These are phyloP conservation scores for Geranium incanum DNA, from an alignment of 441 rosid species.

Conservation along the genomic window DNA sequence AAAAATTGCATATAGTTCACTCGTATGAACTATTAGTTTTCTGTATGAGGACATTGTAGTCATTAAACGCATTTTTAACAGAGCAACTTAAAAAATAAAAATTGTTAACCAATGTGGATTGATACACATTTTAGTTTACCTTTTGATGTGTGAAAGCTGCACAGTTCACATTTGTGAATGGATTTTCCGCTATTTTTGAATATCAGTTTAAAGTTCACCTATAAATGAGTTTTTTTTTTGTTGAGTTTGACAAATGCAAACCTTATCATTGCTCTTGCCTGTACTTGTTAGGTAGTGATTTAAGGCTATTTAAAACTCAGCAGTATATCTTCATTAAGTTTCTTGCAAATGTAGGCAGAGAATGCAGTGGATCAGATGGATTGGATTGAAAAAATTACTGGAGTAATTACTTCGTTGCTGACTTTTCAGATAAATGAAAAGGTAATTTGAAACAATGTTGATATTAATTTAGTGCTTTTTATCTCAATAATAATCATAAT, in stretches of 20 bases:
- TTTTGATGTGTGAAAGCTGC: too few relatives aligned
- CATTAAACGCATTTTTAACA: too few relatives aligned
- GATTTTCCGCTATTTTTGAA: not conserved
- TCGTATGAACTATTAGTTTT: too few relatives aligned
- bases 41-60: too few relatives aligned
- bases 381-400: conserved; percentile 98
- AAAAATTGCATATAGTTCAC: too few relatives aligned
- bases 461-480: conserved; percentile 10
- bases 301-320: conserved; percentile 3
- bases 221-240: not conserved
- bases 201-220: conserved; percentile 10
- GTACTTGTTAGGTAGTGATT: not conserved
- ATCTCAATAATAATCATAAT: conserved; percentile 20
- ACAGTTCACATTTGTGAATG: too few relatives aligned
- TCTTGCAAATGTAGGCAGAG: conserved; percentile 96
- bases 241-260: not conserved
- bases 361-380: conserved; percentile 97
- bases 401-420: conserved; percentile 95
- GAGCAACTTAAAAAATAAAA: too few relatives aligned
- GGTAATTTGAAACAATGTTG: conserved; percentile 35
- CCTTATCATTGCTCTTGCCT: not conserved
- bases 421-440: conserved; percentile 93
- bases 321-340: conserved; percentile 30
- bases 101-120: too few relatives aligned
- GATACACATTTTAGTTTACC: too few relatives aligned